phyloP scores from a whole-genome alignment of 176 grass and related monocot genomes.

The Oryza brachyantha region DNA sequence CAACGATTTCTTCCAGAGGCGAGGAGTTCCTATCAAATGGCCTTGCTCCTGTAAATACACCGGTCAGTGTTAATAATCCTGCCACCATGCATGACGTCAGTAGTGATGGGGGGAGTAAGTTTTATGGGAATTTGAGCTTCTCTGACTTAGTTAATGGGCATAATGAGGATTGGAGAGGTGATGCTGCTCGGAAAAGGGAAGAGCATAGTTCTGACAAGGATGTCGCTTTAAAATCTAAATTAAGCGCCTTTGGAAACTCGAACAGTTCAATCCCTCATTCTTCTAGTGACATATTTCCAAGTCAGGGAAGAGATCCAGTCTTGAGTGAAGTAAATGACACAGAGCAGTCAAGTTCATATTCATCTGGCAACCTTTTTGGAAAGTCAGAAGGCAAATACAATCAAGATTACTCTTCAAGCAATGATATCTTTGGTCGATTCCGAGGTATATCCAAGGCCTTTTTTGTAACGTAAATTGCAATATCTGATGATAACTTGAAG shows the following conservation, averaged over 20 bases:
- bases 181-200: slow-evolving; percentile 21
- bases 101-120: slow-evolving; percentile 38
- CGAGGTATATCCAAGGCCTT: slow-evolving; percentile 35
- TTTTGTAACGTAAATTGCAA: not conserved
- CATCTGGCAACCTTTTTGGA: slow-evolving; percentile 27
- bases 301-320: slow-evolving; percentile 43
- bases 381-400: slow-evolving; percentile 39
- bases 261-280: slow-evolving; percentile 25
- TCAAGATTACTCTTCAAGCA: slow-evolving; percentile 33
- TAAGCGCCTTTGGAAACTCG: slow-evolving; percentile 29
- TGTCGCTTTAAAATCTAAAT: slow-evolving; percentile 24
- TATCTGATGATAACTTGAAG: slow-evolving; percentile 7
- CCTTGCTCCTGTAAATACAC: slow-evolving; percentile 11
- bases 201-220: slow-evolving; percentile 37
- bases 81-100: slow-evolving; percentile 24
- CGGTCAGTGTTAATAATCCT: slow-evolving; percentile 29
- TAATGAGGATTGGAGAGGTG: slow-evolving; percentile 65
- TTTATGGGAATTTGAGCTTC: slow-evolving; percentile 54
- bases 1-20: slow-evolving; percentile 26
- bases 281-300: slow-evolving; percentile 13
- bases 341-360: slow-evolving; percentile 33
- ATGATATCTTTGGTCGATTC: slow-evolving; percentile 43
- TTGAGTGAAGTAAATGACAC: slow-evolving; percentile 25
- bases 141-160: slow-evolving; percentile 82
- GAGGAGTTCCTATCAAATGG: slow-evolving; percentile 26